Percentiles rank a stretch among this genome's conserved stretches.
Evolutionary conservation across 2,329 filamentous ascomycete genomes (phyloP).

Genomic region (Botrytis cinerea): DNA sequence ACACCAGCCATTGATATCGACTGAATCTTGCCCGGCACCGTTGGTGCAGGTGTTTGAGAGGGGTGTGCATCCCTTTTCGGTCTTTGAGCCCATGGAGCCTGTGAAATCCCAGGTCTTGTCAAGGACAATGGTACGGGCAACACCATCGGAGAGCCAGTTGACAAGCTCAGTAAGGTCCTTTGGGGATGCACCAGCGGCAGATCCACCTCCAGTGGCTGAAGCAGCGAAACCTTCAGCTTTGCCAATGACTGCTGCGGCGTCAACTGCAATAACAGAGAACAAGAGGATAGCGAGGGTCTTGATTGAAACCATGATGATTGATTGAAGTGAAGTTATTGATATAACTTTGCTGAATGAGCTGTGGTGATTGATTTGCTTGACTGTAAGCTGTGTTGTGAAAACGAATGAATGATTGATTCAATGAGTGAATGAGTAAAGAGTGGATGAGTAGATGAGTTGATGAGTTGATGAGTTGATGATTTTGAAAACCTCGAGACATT

Average conservation of each 20-base stretch:
- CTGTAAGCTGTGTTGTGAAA: background rate
- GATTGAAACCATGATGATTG: background rate
- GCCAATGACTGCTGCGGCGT: background rate
- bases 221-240: constrained; percentile 15
- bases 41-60: background rate
- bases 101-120: constrained; percentile 4
- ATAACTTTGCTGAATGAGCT: background rate
- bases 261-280: constrained; percentile 3
- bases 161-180: background rate
- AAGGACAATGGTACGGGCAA: background rate
- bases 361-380: background rate
- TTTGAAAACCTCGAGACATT: background rate
- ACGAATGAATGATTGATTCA: background rate
- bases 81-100: background rate
- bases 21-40: background rate
- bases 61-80: background rate
- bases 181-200: background rate
- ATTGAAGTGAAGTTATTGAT: background rate
- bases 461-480: background rate
- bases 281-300: background rate
- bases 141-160: background rate
- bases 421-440: too few relatives aligned
- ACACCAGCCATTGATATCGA: background rate
- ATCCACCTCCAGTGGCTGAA: background rate
- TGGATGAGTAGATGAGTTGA: too few relatives aligned